Base-by-base conservation (phyloP, 495 filamentous ascomycete species). In the Penicillium goetzii region DNA sequence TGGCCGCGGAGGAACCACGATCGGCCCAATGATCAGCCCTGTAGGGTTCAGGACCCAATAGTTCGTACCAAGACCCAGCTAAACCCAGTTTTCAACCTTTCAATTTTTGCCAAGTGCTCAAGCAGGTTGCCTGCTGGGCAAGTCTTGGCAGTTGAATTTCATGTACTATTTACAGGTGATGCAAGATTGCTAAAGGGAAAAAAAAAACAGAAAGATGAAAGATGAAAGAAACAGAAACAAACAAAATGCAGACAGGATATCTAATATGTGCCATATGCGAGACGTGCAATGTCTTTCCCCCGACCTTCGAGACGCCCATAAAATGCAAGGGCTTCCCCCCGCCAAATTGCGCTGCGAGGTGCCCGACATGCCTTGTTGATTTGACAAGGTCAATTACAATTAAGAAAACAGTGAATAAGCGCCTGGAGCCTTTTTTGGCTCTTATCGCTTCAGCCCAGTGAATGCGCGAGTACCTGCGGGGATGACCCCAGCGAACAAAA, bases 371-470 rank as follows among this genome's bases (percentile, higher is more conserved):
- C 61, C 47, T 19, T 59, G 63, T 53, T 55, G 34, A 34, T 34
- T 23, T 26, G 52, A 56, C 49, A 58, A 62, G 38, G 53, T 57
- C 58, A 50, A 75, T 75, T 72, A 75, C 50, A 53, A 73, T 67
- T 69, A 73, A 68, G 38, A 66, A 55, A 74, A 70, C 72, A 72
- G 41, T 43, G 43, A 23, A 21, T 36, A 28, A 60, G 43, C 25
- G 15, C 26, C 9, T 21, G 19, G 55, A 21, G 55, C 15, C 17
- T 34, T 32, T 53, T 21, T 32, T 55, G 8, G 3, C 47, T 51
- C 43, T 17, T 1, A 30, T 28, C 33, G 19, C n/a, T 38, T 41
- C 43, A 47, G 9, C 43, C 12, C 43, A n/a, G n/a, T 43, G n/a
- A 43, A 47, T 47, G 43, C 21, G 21, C 8, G 6, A 4, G 38